phyloP scores from a whole-genome alignment of 164 flowering plant genomes.

The Cinnamomum chago region DNA sequence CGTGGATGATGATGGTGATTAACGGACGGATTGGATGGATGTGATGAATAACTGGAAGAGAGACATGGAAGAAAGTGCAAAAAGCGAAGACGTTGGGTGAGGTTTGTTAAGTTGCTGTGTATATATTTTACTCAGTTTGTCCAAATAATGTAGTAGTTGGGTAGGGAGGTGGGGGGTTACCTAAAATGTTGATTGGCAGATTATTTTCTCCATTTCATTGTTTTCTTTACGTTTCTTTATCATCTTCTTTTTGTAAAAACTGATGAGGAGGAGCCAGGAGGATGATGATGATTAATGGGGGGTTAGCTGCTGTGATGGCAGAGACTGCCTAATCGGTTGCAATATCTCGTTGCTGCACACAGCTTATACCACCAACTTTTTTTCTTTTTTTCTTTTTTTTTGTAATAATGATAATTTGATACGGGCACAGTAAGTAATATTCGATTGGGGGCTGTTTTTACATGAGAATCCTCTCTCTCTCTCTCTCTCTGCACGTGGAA shows the following conservation, averaged over 20 bases:
- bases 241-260: background rate
- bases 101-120: slow-evolving; percentile 6
- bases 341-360: background rate
- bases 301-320: background rate
- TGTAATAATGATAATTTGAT: slow-evolving; percentile 19
- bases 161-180: background rate
- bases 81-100: background rate
- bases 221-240: background rate
- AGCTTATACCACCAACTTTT: background rate
- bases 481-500: no score
- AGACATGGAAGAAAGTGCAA: background rate
- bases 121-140: background rate
- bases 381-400: background rate
- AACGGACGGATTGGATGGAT: background rate
- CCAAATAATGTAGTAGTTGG: background rate
- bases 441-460: background rate
- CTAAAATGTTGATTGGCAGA: background rate
- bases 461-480: no score
- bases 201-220: background rate
- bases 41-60: background rate
- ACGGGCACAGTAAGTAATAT: slow-evolving; percentile 9
- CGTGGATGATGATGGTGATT: background rate
- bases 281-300: no score
- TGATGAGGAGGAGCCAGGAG: background rate
- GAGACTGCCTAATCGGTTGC: background rate